A percentile compares a stretch with the other conserved stretches of the same genome.
These are phyloP conservation scores for Pseudocercospora musae DNA, from an alignment of 2,329 filamentous ascomycete genomes.

Conservation along the genomic window DNA sequence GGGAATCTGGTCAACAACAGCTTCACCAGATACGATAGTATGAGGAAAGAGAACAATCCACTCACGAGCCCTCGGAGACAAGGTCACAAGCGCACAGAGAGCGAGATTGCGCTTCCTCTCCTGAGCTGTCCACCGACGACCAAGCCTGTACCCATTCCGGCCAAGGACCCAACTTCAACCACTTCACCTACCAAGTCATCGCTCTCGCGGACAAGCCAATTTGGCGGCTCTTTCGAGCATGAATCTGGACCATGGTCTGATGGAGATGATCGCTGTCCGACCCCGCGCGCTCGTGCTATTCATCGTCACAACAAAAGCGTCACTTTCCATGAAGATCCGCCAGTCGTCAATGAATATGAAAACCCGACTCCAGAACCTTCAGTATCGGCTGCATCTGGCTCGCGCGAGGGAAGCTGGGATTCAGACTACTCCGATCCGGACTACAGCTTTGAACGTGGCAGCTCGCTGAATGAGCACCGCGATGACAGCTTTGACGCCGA, in stretches of 20 bases:
- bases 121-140: conserved; percentile 48
- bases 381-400: conserved; percentile 75
- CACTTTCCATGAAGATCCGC: conserved; percentile 90
- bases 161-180: conserved; percentile 63
- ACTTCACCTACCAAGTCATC: conserved; percentile 86
- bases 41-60: conserved; percentile 38
- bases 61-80: conserved; percentile 28
- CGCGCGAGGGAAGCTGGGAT: conserved; percentile 89
- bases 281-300: conserved; percentile 57
- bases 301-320: conserved; percentile 93
- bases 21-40: conserved; percentile 58
- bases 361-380: conserved; percentile 97
- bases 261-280: conserved; percentile 59
- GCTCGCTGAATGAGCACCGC: conserved; percentile 48
- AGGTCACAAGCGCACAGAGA: conserved; percentile 50
- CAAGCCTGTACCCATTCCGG: conserved; percentile 33
- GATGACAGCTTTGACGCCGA: conserved; percentile 91
- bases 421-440: conserved; percentile 71
- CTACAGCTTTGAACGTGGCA: conserved; percentile 58
- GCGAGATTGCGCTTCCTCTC: conserved; percentile 58
- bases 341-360: conserved; percentile 95
- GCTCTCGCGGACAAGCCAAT: conserved; percentile 63
- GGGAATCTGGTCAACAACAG: conserved; percentile 67
- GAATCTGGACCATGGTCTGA: conserved; percentile 56
- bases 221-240: conserved; percentile 51